phyloP scores from a whole-genome alignment of 2,329 filamentous ascomycete genomes.

The Hortaea werneckii region DNA sequence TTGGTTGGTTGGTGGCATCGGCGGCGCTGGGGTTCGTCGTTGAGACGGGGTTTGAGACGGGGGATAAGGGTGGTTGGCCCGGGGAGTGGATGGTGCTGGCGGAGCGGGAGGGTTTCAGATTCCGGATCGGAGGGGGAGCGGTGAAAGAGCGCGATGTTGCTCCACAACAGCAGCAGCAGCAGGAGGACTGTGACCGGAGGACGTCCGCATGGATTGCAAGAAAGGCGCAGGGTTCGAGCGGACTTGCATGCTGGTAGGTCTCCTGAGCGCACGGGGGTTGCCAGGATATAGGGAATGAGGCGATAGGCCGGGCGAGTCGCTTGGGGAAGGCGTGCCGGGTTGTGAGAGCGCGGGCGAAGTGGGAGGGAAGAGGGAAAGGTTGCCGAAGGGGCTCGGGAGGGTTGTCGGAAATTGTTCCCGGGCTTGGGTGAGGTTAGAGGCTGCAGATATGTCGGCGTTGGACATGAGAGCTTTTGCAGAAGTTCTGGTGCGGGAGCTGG shows the following conservation, averaged over 20 bases:
- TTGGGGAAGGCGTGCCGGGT: background rate
- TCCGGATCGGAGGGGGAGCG: slow-evolving; percentile 17
- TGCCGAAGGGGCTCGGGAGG: background rate
- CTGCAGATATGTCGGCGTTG: slow-evolving; percentile 1
- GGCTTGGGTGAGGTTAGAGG: slow-evolving; percentile 3
- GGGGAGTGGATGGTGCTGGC: too few relatives aligned
- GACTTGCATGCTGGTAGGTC: slow-evolving; percentile 36
- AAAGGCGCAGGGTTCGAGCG: slow-evolving; percentile 34
- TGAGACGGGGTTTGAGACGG: too few relatives aligned
- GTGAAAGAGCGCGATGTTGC: slow-evolving; percentile 12
- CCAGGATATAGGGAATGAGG: background rate
- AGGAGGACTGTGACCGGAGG: slow-evolving; percentile 4
- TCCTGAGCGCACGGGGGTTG: slow-evolving; percentile 19
- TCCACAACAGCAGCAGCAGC: background rate
- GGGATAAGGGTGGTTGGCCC: too few relatives aligned
- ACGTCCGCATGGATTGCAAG: slow-evolving; percentile 27
- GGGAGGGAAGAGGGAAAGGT: slow-evolving; percentile 5
- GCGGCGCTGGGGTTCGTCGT: too few relatives aligned
- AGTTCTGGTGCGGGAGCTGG: slow-evolving; percentile 15
- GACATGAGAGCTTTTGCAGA: slow-evolving; percentile 12
- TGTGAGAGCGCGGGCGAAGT: background rate
- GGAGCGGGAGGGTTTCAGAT: slow-evolving; percentile 20
- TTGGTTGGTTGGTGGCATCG: slow-evolving; percentile 4
- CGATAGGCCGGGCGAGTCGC: slow-evolving; percentile 1
- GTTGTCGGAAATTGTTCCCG: background rate